These are phyloP conservation scores for Teratosphaeria epicoccoides DNA, from an alignment of 2,329 filamentous ascomycete species.

Conservation along the genomic window DNA sequence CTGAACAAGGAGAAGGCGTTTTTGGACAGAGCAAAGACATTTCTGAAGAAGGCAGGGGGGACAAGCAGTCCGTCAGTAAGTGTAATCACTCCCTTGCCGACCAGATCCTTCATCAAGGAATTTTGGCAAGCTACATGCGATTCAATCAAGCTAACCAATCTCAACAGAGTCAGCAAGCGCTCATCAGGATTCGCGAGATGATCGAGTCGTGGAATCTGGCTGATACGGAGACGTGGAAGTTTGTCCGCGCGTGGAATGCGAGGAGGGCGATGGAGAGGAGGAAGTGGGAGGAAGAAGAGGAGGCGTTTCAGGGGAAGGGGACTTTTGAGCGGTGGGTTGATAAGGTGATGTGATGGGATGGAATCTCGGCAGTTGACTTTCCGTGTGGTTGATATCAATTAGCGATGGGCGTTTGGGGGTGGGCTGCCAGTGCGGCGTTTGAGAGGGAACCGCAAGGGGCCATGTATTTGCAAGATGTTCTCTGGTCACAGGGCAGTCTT, in stretches of 20 bases:
- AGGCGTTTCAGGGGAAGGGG: conserved; percentile 50
- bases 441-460: too few species aligned
- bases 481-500: too few species aligned
- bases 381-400: too few species aligned
- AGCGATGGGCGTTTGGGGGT: too few species aligned
- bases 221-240: conserved; percentile 69
- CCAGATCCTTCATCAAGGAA: not conserved
- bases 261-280: conserved; percentile 51
- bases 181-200: conserved; percentile 30
- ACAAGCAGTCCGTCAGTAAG: conserved; percentile 11
- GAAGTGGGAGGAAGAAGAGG: conserved; percentile 62
- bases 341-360: conserved; percentile 1
- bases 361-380: too few species aligned
- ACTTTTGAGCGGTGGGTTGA: conserved; percentile 28
- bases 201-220: conserved; percentile 48
- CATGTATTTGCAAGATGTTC: too few species aligned
- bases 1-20: conserved; percentile 46
- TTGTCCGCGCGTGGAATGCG: conserved; percentile 57
- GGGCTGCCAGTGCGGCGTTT: too few species aligned
- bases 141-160: not conserved
- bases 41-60: conserved; percentile 17
- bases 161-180: conserved; percentile 14
- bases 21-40: conserved; percentile 31
- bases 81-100: too few species aligned
- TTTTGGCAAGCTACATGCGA: too few species aligned